A percentile compares a stretch with the other conserved stretches of the same genome.
phyloP scores from a whole-genome alignment of 495 filamentous ascomycete genomes.

The Immersiella caudata region DNA sequence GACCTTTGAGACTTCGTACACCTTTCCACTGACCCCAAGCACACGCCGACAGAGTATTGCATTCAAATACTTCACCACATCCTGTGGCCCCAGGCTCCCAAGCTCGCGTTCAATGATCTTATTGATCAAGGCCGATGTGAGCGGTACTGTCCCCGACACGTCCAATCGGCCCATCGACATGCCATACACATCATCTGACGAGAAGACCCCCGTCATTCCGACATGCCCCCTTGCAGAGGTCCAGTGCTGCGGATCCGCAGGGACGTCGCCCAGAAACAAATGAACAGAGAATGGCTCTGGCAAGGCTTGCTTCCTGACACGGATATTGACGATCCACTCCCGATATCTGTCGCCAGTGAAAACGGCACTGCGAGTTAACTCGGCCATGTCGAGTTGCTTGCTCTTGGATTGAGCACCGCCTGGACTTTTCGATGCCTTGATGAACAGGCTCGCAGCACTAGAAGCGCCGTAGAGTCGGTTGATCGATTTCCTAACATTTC shows the following conservation, averaged over 20 bases:
- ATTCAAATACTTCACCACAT: constrained; percentile 51
- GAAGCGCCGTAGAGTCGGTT: constrained; percentile 58
- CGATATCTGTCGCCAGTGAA: constrained; percentile 42
- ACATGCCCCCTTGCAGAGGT: constrained; percentile 48
- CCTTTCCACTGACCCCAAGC: constrained; percentile 34
- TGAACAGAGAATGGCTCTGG: constrained; percentile 58
- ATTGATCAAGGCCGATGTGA: constrained; percentile 56
- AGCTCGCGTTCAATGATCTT: constrained; percentile 43
- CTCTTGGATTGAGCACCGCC: not conserved
- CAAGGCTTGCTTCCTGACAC: constrained; percentile 59
- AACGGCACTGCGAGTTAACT: constrained; percentile 15
- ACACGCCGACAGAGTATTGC: constrained; percentile 46
- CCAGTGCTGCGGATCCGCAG: constrained; percentile 47
- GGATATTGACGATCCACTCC: constrained; percentile 66
- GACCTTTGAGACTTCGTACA: constrained; percentile 30
- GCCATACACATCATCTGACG: constrained; percentile 23
- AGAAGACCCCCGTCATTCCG: constrained; percentile 60
- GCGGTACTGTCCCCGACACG: constrained; percentile 58
- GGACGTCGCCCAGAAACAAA: constrained; percentile 60
- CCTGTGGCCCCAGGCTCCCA: constrained; percentile 42
- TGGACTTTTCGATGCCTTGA: constrained; percentile 14
- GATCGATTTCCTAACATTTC: constrained; percentile 48
- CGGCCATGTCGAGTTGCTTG: not conserved
- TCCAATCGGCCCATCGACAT: constrained; percentile 25
- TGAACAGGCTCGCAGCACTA: constrained; percentile 42